These are phyloP conservation scores for Gamsiella multidivaricata DNA, from an alignment of 192 early-diverging fungal genomes.

Conservation along the genomic window DNA sequence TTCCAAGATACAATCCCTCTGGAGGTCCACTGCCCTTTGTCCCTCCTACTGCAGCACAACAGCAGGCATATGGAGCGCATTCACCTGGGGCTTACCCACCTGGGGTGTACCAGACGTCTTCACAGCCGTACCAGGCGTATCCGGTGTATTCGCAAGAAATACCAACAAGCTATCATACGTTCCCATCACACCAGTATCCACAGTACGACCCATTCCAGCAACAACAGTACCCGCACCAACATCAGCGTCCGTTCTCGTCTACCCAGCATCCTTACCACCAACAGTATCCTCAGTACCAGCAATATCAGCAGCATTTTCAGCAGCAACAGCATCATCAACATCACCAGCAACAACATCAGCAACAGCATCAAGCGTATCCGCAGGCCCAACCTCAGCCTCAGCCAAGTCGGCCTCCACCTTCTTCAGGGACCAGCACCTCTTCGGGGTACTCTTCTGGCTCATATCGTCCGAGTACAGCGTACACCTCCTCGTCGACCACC, in stretches of 20 bases:
- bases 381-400: conserved; percentile 4
- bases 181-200: background rate
- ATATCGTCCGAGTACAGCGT: conserved; percentile 17
- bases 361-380: conserved; percentile 1
- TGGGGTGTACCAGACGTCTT: background rate
- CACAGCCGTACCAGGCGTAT: background rate
- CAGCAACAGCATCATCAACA: conserved; percentile 25
- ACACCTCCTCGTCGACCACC: background rate
- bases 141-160: background rate
- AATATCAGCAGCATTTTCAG: conserved; percentile 7
- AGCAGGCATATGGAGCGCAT: background rate
- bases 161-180: background rate
- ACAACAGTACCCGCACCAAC: background rate
- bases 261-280: background rate
- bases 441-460: background rate
- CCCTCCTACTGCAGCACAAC: background rate
- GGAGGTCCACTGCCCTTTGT: background rate
- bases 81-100: conserved; percentile 4
- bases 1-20: background rate
- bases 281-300: background rate
- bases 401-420: background rate
- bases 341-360: conserved; percentile 8
- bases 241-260: background rate
- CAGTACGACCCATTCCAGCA: background rate
- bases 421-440: background rate